Evolutionary conservation across 2,329 filamentous ascomycete species (phyloP).

Genomic region (Bipolaris cookei): DNA sequence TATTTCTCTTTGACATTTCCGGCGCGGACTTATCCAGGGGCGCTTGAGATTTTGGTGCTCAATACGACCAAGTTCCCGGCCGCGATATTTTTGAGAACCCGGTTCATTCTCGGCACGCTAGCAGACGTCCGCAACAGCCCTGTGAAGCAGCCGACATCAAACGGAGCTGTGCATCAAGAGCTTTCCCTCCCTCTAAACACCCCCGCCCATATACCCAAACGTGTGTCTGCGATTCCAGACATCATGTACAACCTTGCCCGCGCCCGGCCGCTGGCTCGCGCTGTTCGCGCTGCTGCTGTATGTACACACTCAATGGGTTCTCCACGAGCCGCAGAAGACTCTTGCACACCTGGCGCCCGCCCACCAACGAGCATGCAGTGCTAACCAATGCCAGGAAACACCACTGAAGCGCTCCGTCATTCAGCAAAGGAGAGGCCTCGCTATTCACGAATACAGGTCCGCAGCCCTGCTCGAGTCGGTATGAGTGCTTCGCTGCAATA

Average conservation of each 20-base stretch:
- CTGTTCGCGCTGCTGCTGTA: constrained; percentile 79
- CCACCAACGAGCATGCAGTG: constrained; percentile 24
- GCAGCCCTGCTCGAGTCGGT: constrained; percentile 82
- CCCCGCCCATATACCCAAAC: constrained; percentile 21
- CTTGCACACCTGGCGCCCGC: constrained; percentile 39
- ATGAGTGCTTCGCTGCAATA: constrained; percentile 33
- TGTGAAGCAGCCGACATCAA: constrained; percentile 30
- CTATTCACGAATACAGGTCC: constrained; percentile 98
- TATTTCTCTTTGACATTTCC: constrained; percentile 44
- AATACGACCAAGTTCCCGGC: constrained; percentile 28
- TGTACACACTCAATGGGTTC: constrained; percentile 39
- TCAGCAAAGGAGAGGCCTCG: constrained; percentile 87
- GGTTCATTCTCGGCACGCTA: constrained; percentile 43
- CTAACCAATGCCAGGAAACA: constrained; percentile 59
- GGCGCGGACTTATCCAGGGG: constrained; percentile 13
- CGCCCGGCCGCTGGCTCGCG: constrained; percentile 75
- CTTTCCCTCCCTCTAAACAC: constrained; percentile 32
- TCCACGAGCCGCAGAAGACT: constrained; percentile 35
- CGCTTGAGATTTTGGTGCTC: constrained; percentile 17
- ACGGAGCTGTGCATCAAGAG: constrained; percentile 25
- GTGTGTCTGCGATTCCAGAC: constrained; percentile 45
- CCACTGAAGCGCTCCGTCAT: constrained; percentile 62
- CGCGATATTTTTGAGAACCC: constrained; percentile 37
- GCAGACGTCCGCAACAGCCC: constrained; percentile 41
- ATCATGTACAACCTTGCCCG: constrained; percentile 89